Conservation (phyloP, 1,284 basidiomycete species). For the Exobasidium cylindrosporum region DNA sequence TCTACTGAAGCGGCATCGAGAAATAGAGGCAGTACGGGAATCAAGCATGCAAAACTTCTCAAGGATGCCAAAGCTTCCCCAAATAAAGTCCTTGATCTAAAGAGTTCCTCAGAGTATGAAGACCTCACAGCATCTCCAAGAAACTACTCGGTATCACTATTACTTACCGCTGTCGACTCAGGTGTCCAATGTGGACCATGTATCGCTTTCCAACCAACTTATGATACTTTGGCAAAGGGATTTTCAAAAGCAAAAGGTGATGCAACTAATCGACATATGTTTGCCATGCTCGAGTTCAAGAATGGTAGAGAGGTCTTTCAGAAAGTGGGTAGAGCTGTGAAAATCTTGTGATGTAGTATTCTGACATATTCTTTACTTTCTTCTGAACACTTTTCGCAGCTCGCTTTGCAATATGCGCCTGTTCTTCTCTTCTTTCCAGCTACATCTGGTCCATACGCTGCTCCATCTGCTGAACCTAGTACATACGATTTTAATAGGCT, state of each 20-base stretch:
- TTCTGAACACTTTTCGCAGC: slow-evolving; percentile 17
- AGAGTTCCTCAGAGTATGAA: background rate
- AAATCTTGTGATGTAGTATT: slow-evolving; percentile 1
- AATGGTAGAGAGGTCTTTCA: slow-evolving; percentile 30
- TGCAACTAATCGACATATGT: slow-evolving; percentile 27
- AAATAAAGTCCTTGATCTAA: slow-evolving; percentile 3
- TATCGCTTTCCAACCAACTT: slow-evolving; percentile 36
- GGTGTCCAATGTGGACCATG: slow-evolving; percentile 40
- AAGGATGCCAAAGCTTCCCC: background rate
- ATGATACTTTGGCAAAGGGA: slow-evolving; percentile 31
- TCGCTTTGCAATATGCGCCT: slow-evolving; percentile 39
- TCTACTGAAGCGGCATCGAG: background rate
- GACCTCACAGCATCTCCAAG: background rate
- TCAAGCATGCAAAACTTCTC: background rate
- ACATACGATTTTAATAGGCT: slow-evolving; percentile 39
- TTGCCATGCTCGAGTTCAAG: slow-evolving; percentile 38
- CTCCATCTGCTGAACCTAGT: slow-evolving; percentile 22
- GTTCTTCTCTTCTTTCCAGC: slow-evolving; percentile 39
- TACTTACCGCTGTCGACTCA: slow-evolving; percentile 34
- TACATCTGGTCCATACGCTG: slow-evolving; percentile 9
- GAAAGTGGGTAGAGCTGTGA: slow-evolving; percentile 14
- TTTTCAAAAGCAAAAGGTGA: slow-evolving; percentile 23
- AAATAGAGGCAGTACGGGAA: background rate
- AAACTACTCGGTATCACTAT: slow-evolving; percentile 31
- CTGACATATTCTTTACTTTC: background rate